Conservation (phyloP, 352 stramenopile species). For the Globisporangium apiculatum region DNA sequence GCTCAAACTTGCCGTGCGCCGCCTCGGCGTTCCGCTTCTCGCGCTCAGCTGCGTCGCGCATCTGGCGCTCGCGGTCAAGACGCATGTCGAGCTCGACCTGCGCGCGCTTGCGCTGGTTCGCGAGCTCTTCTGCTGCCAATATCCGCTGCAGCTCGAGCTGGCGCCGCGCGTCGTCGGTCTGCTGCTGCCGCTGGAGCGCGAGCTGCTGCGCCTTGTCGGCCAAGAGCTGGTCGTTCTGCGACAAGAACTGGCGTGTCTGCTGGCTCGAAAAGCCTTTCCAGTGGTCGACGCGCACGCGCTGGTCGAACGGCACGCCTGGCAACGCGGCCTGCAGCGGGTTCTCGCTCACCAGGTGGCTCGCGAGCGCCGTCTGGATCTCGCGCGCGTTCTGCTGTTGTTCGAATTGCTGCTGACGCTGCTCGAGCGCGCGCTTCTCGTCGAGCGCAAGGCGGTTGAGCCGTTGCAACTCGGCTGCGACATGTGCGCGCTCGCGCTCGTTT, state of each 20-base stretch:
- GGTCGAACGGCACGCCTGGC: constrained; percentile 26
- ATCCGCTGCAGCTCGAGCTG: constrained; percentile 37
- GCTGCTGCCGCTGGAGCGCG: constrained; percentile 27
- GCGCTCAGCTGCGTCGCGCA: constrained; percentile 39
- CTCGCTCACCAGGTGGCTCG: constrained; percentile 67
- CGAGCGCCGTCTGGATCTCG: constrained; percentile 52
- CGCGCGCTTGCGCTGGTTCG: constrained; percentile 35
- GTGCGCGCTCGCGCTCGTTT: constrained; percentile 42
- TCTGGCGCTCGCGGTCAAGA: constrained; percentile 38
- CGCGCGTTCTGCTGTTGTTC: constrained; percentile 45
- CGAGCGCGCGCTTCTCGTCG: constrained; percentile 31
- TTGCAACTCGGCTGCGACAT: constrained; percentile 40
- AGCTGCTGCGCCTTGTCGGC: constrained; percentile 36
- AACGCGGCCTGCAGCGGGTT: constrained; percentile 49
- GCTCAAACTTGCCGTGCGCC: constrained; percentile 55
- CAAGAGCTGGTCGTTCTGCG: constrained; percentile 52
- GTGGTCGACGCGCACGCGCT: constrained; percentile 69
- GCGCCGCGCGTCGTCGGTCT: constrained; percentile 24
- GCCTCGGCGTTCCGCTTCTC: constrained; percentile 44
- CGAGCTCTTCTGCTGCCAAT: constrained; percentile 42
- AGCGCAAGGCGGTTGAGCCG: constrained; percentile 46
- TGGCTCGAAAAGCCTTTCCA: constrained; percentile 70
- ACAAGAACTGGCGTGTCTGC: constrained; percentile 47
- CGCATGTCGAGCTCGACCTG: constrained; percentile 50
- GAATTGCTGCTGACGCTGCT: constrained; percentile 22